A percentile compares a stretch with the other conserved stretches of the same genome.
Conservation (phyloP, 2,329 filamentous ascomycete genomes). For the Fusarium algeriense region DNA sequence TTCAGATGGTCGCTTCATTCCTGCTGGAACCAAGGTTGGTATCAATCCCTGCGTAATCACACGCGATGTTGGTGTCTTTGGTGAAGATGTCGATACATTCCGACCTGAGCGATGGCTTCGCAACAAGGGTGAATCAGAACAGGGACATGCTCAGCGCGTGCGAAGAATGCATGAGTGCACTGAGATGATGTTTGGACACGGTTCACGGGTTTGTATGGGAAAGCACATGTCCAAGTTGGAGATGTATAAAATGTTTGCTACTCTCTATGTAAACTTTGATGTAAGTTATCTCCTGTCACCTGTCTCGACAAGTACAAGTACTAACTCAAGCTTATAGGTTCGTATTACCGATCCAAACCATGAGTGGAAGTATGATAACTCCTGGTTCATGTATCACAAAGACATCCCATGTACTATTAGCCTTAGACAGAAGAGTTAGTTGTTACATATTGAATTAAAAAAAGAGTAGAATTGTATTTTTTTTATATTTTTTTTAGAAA, state of each 20-base stretch:
- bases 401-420: slow-evolving; percentile 34
- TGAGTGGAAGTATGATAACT: slow-evolving; percentile 35
- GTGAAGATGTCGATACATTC: slow-evolving; percentile 25
- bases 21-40: slow-evolving; percentile 19
- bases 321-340: background rate
- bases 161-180: slow-evolving; percentile 34
- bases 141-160: slow-evolving; percentile 8
- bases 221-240: slow-evolving; percentile 38
- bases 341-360: slow-evolving; percentile 19
- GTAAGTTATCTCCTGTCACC: background rate
- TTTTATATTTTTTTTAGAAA: no score
- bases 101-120: slow-evolving; percentile 31
- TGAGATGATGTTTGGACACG: slow-evolving; percentile 37
- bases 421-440: background rate
- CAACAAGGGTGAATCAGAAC: slow-evolving; percentile 4
- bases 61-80: slow-evolving; percentile 27
- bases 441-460: no score
- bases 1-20: slow-evolving; percentile 24
- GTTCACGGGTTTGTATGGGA: slow-evolving; percentile 33
- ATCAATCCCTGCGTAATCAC: slow-evolving; percentile 36
- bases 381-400: slow-evolving; percentile 40
- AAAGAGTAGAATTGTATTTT: no score
- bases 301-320: accelerated
- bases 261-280: slow-evolving; percentile 30
- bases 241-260: slow-evolving; percentile 39